A percentile compares a stretch with the other conserved stretches of the same genome.
phyloP scores from a whole-genome alignment of 805 yeast genomes.

The Vanderwaltozyma polyspora region DNA sequence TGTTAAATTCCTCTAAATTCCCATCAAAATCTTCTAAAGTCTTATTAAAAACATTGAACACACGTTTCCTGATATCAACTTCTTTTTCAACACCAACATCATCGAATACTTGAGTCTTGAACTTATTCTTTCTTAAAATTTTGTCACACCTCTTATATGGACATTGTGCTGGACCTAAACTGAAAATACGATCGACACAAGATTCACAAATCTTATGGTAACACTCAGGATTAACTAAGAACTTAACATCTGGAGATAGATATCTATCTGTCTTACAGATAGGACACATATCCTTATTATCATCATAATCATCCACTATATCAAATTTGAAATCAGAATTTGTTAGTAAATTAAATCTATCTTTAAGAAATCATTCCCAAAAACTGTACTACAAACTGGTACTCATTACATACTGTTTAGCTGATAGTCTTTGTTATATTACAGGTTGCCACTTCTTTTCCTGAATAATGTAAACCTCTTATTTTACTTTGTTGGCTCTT shows the following conservation, averaged over 20 bases:
- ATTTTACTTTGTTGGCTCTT: no score
- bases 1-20: slow-evolving; percentile 49
- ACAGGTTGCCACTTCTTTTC: no score
- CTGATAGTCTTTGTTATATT: no score
- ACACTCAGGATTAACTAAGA: slow-evolving; percentile 92
- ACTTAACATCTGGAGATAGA: slow-evolving; percentile 83
- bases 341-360: not conserved
- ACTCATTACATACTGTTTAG: no score
- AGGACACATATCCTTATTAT: slow-evolving; percentile 79
- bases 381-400: no score
- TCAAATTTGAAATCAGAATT: not conserved
- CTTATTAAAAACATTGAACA: slow-evolving; percentile 68
- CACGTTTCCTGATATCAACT: slow-evolving; percentile 77
- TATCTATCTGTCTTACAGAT: slow-evolving; percentile 93
- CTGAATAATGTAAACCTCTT: no score
- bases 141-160: slow-evolving; percentile 89
- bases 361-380: not conserved
- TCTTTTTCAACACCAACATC: slow-evolving; percentile 85
- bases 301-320: slow-evolving; percentile 35
- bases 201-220: slow-evolving; percentile 96
- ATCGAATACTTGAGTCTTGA: slow-evolving; percentile 87
- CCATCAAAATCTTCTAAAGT: slow-evolving; percentile 58
- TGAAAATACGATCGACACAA: slow-evolving; percentile 90
- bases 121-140: slow-evolving; percentile 74
- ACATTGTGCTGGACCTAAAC: slow-evolving; percentile 93